These are phyloP conservation scores for Candida bentonensis DNA, from an alignment of 805 yeast species.

Conservation along the genomic window DNA sequence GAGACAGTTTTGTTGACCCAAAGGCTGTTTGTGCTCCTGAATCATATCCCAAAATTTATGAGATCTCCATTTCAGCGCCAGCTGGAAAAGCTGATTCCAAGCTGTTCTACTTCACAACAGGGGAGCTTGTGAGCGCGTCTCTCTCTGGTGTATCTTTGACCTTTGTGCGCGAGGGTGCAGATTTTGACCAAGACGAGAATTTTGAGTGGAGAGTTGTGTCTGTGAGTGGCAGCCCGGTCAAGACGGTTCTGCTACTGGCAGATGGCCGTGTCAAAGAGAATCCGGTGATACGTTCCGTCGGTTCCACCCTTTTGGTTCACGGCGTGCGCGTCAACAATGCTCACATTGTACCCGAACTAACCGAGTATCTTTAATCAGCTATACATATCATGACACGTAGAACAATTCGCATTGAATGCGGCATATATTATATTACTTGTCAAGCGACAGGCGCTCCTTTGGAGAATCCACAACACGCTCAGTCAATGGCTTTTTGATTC, in stretches of 20 bases:
- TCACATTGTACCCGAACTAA: not conserved
- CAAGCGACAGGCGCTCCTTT: not conserved
- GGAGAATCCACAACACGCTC: not conserved
- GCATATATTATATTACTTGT: no score
- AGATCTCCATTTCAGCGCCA: not conserved
- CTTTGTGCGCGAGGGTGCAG: not conserved
- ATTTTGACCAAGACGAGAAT: not conserved
- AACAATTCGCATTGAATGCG: no score
- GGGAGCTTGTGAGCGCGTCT: not conserved
- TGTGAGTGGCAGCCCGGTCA: not conserved
- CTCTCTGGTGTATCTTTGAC: not conserved
- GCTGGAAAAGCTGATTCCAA: not conserved
- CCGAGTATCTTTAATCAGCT: not conserved
- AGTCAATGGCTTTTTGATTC: not conserved
- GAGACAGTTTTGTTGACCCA: slow-evolving; percentile 6
- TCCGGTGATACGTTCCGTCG: not conserved
- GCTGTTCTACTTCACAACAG: not conserved
- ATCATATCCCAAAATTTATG: not conserved
- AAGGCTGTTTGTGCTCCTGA: slow-evolving; percentile 6
- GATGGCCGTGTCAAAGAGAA: not conserved
- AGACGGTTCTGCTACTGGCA: not conserved
- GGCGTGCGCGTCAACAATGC: not conserved
- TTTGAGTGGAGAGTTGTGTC: not conserved
- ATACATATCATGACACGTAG: no score
- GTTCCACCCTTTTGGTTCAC: not conserved